Conservation (phyloP, 1,284 basidiomycete genomes). For the Ceratobasidium sp. region DNA sequence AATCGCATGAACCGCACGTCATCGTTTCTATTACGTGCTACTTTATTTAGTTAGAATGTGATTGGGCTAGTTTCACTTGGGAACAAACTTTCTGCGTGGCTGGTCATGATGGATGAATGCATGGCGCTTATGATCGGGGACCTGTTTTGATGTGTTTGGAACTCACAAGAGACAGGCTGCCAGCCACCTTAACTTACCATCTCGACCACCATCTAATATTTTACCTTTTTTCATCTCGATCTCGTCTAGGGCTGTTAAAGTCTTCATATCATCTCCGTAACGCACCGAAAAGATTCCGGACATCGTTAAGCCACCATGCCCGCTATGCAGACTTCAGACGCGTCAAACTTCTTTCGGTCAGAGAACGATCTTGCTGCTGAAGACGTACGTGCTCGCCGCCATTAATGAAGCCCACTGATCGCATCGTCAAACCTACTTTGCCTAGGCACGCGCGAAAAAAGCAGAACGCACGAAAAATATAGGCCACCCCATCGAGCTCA, state of each 20-base stretch:
- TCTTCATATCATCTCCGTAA: too few species aligned
- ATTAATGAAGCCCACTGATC: conserved; percentile 34
- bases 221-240: too few species aligned
- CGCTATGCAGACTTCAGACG: conserved; percentile 58
- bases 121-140: too few species aligned
- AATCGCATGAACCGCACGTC: conserved; percentile 67
- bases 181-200: too few species aligned
- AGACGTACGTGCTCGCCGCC: conserved; percentile 63
- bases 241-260: too few species aligned
- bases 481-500: conserved; percentile 79
- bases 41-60: not conserved
- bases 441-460: conserved; percentile 75
- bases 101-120: conserved; percentile 6
- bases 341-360: conserved; percentile 68
- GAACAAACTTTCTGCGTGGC: conserved; percentile 10
- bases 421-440: conserved; percentile 43
- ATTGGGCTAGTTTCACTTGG: too few species aligned
- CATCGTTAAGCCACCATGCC: not conserved
- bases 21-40: conserved; percentile 52
- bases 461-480: conserved; percentile 73
- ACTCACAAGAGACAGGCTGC: too few species aligned
- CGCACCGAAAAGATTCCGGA: too few species aligned
- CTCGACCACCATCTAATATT: too few species aligned
- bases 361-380: conserved; percentile 78
- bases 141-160: too few species aligned